Evolutionary conservation across 108 stramenopile species (phyloP).

Genomic region (Mayamaea pseudoterrestris): DNA sequence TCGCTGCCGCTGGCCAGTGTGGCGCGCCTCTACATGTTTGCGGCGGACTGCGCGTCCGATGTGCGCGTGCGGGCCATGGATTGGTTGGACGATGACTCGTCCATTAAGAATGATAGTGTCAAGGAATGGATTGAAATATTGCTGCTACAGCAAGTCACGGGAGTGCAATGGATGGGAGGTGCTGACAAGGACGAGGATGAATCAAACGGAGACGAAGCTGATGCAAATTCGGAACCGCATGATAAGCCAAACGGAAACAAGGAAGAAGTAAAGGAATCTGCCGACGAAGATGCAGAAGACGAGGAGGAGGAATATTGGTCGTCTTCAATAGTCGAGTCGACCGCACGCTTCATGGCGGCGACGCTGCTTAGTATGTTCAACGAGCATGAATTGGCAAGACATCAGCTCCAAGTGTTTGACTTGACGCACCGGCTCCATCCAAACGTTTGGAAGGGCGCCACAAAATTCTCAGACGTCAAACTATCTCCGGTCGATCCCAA

Average conservation of each 20-base stretch:
- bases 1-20: constrained; percentile 3
- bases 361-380: constrained; percentile 44
- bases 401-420: constrained; percentile 39
- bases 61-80: constrained; percentile 18
- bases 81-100: constrained; percentile 15
- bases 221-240: no score
- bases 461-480: not conserved
- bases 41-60: constrained; percentile 17
- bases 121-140: constrained; percentile 79
- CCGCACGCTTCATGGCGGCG: constrained; percentile 71
- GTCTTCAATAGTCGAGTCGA: constrained; percentile 52
- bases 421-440: constrained; percentile 79
- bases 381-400: constrained; percentile 41
- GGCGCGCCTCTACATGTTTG: constrained; percentile 30
- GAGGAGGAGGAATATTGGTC: constrained; percentile 30
- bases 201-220: constrained; percentile 15
- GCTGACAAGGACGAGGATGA: constrained; percentile 26
- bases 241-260: constrained; percentile 5
- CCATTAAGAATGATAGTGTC: not conserved
- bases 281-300: constrained; percentile 11
- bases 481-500: constrained; percentile 12
- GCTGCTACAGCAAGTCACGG: constrained; percentile 50
- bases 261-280: constrained; percentile 1
- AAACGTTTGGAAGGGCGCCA: constrained; percentile 43
- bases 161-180: constrained; percentile 35